Base-by-base conservation (phyloP, 331 rosid genomes). In the Acacia concinna region DNA sequence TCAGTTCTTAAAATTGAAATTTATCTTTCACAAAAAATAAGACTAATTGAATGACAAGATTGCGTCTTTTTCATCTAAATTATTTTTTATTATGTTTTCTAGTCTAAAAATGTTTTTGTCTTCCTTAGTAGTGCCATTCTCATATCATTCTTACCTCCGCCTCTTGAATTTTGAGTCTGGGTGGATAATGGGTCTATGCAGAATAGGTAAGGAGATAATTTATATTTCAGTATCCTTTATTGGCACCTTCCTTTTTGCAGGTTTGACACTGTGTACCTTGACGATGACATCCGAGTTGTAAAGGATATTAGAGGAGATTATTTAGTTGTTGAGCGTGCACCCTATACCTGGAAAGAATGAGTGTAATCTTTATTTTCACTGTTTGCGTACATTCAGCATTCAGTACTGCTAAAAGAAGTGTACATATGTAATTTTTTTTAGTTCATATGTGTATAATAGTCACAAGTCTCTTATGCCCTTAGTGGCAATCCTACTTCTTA, bases 291-390 rank as follows among this genome's bases (percentile, higher is more conserved):
- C 86, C 85, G 97, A 68, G 87, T 90, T 41, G 93, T 38, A 75
- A 88, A 92, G 86, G 97, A 89, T 77, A 87, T 90, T 59, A 85
- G 93, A 80, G 91, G 88, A 57, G 93, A 92, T 80, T 92, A 90
- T 84, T 85, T 92, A 84, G 90, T 92, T 64, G 97, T 87, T 32
- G 92, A 90, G 66, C 83, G 88, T 37, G 92, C 93, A 62, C 82
- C 90, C 21, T 92, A 86, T 84, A 72, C 66, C 74, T 92, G 96
- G 96, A 87, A 83, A 79, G 97, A 92, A 79, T 89, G 84, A 87
- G 35, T 32, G 64, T 15, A 68, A 44, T 34, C 64, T 76, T 81
- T 78, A 15, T 35, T 41, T 32, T 68, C 38, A 4, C n/a, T 76
- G 71, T 49, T 31, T 15, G 38, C 21, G 9, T 32, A 25, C 78